phyloP scores from a whole-genome alignment of 805 yeast species.

The Danielia oregonensis region DNA sequence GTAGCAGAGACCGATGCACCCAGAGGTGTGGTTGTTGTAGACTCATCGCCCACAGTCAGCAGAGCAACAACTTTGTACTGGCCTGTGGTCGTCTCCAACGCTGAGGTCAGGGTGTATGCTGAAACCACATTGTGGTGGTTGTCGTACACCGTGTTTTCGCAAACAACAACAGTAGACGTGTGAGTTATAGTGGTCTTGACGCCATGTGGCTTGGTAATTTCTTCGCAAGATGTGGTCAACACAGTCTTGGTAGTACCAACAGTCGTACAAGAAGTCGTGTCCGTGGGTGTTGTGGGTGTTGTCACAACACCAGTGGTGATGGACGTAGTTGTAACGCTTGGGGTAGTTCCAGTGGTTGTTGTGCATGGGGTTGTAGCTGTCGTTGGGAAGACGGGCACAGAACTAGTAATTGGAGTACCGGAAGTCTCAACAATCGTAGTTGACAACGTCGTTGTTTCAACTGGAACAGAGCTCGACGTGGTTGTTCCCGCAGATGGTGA shows the following conservation, averaged over 20 bases:
- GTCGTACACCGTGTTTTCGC: not conserved
- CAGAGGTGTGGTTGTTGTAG: not conserved
- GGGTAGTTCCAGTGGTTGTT: no score
- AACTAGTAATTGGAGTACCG: no score
- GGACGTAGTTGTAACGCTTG: constrained; percentile 1
- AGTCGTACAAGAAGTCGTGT: not conserved
- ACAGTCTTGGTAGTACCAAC: not conserved
- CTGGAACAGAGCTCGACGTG: not conserved
- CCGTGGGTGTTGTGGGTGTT: not conserved
- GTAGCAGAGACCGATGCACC: not conserved
- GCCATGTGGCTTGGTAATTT: not conserved
- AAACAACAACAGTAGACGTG: not conserved
- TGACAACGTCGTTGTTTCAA: not conserved
- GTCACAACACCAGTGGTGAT: not conserved
- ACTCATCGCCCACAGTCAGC: not conserved
- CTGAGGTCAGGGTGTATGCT: not conserved
- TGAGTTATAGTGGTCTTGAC: not conserved
- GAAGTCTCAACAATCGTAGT: no score
- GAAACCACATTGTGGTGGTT: not conserved
- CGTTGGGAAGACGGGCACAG: no score
- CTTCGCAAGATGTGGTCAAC: not conserved
- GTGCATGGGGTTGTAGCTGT: no score
- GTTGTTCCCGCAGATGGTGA: not conserved
- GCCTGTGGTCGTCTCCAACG: no score
- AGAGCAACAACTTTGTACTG: no score